Evolutionary conservation across 129 eudicot genomes (phyloP), one percentile per base, ranked within the genome.

Genomic region (Scalesia atractyloides): DNA sequence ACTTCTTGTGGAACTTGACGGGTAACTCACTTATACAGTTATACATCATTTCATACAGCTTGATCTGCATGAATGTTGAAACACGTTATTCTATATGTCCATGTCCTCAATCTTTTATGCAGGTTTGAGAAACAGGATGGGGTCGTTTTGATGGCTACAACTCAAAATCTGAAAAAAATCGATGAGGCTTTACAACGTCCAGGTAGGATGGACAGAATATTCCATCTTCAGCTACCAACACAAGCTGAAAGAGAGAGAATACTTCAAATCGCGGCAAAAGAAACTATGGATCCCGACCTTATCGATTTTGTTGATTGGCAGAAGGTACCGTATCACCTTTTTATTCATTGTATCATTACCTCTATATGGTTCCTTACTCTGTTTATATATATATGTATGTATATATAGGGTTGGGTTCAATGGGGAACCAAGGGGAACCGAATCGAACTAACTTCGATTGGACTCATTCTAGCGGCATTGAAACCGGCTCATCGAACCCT

Each of bases 91-190:
- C 43, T 57, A 57, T 58, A 59, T 72, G 59, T 48, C 22, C 49
- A 24, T 56, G 71, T 46, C 33, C 8, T 50, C 50, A 52, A 39
- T 61, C 19, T 19, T 41, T 76, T 60, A 44, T 79, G 71, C 82
- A 93, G 98, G 79, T 93, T 93, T 87, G 97, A 89, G 85, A 93
- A 89, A 80, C 98, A 93, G 72, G 98, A 93, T 58, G 98, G 98
- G 62, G 98, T 93, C 33, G 90, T 93, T 80, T 73, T 93, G 75
- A 93, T 93, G 96, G 98, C 98, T 66, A 93, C 98, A 15, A 87
- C 97, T 47, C 83, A 84, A 79, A 86, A 84, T 77, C 73, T 86
- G 7, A 87, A 86, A 66, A 85, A 87, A 77, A 85, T 93, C 79
- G 98, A 93, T 10, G 86, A 84, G 75, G 98, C 97, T 44, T 80